These are phyloP conservation scores for Oxyria digyna DNA, from an alignment of 148 eudicot genomes.

Conservation along the genomic window DNA sequence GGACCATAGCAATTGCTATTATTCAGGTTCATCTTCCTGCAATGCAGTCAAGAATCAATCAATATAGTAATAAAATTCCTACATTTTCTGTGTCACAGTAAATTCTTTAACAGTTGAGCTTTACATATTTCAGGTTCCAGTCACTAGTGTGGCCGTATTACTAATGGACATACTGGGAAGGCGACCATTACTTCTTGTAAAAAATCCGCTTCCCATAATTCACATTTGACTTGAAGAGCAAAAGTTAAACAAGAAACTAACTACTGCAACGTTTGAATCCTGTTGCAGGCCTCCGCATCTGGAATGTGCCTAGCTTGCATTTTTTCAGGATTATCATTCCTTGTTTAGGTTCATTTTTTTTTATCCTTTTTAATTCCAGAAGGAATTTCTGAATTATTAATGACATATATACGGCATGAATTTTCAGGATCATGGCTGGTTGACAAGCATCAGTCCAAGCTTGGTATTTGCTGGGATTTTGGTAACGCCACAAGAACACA, in stretches of 20 bases:
- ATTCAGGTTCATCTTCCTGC: conserved; percentile 30
- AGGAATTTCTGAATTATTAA: not conserved
- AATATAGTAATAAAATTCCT: not conserved
- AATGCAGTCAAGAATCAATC: not conserved
- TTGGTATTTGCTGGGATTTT: conserved; percentile 18
- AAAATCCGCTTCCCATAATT: not conserved
- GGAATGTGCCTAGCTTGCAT: conserved; percentile 14
- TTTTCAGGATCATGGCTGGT: conserved; percentile 21
- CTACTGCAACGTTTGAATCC: not conserved
- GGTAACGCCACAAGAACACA: conserved; percentile 4
- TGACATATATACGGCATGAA: not conserved
- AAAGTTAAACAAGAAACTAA: no score
- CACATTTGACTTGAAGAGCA: not conserved
- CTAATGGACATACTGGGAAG: conserved; percentile 43
- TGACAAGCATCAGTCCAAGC: conserved; percentile 15
- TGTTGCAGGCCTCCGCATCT: conserved; percentile 9
- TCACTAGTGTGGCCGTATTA: conserved; percentile 21
- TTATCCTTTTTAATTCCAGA: not conserved
- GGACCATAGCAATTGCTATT: conserved; percentile 45
- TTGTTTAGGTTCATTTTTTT: conserved; percentile 6
- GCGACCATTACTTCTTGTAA: conserved; percentile 37
- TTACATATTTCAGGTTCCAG: conserved; percentile 25
- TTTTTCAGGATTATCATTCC: conserved; percentile 12
- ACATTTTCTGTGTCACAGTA: not conserved
- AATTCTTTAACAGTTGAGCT: not conserved